Evolutionary conservation across 192 early-diverging fungal species (phyloP), one percentile per base, ranked within the genome.

Genomic region (Bifiguratus adelaidae): DNA sequence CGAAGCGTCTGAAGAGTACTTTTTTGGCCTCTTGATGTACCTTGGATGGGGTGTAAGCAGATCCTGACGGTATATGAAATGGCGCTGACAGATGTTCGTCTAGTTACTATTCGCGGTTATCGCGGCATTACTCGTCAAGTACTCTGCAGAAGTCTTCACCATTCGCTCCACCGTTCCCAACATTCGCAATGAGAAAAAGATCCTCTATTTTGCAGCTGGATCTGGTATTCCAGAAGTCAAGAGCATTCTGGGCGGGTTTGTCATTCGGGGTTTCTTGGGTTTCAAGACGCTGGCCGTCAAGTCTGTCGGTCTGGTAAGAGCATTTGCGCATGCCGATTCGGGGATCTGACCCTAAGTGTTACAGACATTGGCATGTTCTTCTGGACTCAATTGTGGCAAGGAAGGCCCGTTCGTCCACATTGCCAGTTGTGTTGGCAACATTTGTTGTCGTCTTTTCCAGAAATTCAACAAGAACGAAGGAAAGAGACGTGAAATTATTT

Each of bases 171-270:
- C 61, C 5, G 23, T 33, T 13, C 48, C 7, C 48, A 50, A 36
- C 21, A 22, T 27, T 11, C 30, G 28, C 16, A 34, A 27, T n/a
- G 67, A 74, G 11, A 72, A 77, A 32, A 83, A 85, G 47, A 68
- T 61, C 18, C 69, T 74, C n/a, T 80, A 78, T 26, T 95, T 93
- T 48, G 85, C 87, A 41, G 89, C 91, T 7, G 92, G 92, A n/a
- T 86, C 83, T n/a, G 92, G 92, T 23, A 85, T 94, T 27, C 82
- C 92, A 12, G 92, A 98, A 66, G 85, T 98, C 44, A 98, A 98
- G 59, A 88, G 87, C 12, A 93, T 94, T 30, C 55, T 95, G 35
- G 85, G 92, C 33, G 92, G 92, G 3, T 97, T 95, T 67, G 85
- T 92, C 26, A 94, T 98, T 49, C 77, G 85, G 23, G 80, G 85